These are phyloP conservation scores for Myrica gale DNA, from an alignment of 306 rosid species.

Conservation along the genomic window DNA sequence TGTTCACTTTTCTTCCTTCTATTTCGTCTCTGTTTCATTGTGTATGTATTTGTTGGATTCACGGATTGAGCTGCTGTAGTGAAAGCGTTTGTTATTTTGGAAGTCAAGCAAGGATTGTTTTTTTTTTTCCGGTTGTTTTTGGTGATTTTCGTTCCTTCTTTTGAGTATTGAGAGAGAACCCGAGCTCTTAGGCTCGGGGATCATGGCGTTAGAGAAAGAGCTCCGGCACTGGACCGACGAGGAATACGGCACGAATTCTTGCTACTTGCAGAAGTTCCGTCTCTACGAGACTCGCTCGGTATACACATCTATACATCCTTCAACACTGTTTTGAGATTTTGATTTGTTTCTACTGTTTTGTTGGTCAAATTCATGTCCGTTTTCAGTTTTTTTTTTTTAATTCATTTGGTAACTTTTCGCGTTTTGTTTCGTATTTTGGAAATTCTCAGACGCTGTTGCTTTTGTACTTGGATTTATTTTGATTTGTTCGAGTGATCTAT, in stretches of 20 bases:
- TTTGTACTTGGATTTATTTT: background rate
- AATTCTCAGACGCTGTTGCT: background rate
- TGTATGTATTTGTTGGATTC: constrained; percentile 20
- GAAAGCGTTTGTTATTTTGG: constrained; percentile 34
- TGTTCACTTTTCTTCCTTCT: background rate
- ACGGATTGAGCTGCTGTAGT: constrained; percentile 34
- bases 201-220: constrained; percentile 55
- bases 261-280: constrained; percentile 84
- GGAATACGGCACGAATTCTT: constrained; percentile 42
- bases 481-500: background rate
- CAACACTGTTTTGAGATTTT: background rate
- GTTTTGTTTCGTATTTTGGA: background rate
- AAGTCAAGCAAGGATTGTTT: constrained; percentile 18
- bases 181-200: constrained; percentile 67
- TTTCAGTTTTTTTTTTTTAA: background rate
- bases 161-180: constrained; percentile 29
- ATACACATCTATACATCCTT: constrained; percentile 24
- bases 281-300: constrained; percentile 96
- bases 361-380: constrained; percentile 13
- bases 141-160: constrained; percentile 18
- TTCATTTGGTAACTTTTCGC: background rate
- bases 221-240: constrained; percentile 30
- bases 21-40: constrained; percentile 27
- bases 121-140: background rate
- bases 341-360: constrained; percentile 9